Base-by-base conservation (phyloP, 352 stramenopile genomes). In the Blastocystis sp. region DNA sequence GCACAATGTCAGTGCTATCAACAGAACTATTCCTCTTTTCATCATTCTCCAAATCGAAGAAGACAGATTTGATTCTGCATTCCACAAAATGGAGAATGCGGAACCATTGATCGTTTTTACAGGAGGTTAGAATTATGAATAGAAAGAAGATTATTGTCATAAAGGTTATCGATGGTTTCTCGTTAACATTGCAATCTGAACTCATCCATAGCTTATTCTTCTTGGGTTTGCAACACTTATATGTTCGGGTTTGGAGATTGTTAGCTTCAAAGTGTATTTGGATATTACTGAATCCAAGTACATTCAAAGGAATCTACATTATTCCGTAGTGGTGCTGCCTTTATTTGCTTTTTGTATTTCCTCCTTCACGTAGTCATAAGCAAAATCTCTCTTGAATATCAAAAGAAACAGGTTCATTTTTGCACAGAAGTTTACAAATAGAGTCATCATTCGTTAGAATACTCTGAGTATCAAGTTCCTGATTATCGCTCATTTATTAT, bases 391-490 rank as follows among this genome's bases (percentile, higher is more conserved):
- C 59, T 65, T 63, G 42, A 35, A 39, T 58, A 58, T 21, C 42
- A 59, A 37, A 80, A 16, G 24, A 27, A 49, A 43, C n/a, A 19
- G 24, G 69, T 80, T 0, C 5, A 12, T n/a, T 27, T 63, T 59
- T 61, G 39, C 0, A 21, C 7, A 35, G 11, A 6, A 19, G 4
- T 24, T 80, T 0, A 80, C 19, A 46, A 49, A 14, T 61, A 80
- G 69, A 80, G 32, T 21, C 42, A 39, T 12, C 69, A 80, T 32
- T 80, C 52, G 4, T 42, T 80, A 32, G 43, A 61, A 21, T 59
- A 80, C 61, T 37, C 69, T 3, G 69, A 80, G 42, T 80, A 80
- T 11, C 16, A 43, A 12, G 69, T 80, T 80, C 69, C 69, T 32
- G 27, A 27, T 27, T 19, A 7, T 27, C 39, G 21, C n/a, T 21